Percentiles rank a stretch among this genome's conserved stretches.
Conservation (phyloP, 2,329 filamentous ascomycete species). For the Sporothrix luriei region DNA sequence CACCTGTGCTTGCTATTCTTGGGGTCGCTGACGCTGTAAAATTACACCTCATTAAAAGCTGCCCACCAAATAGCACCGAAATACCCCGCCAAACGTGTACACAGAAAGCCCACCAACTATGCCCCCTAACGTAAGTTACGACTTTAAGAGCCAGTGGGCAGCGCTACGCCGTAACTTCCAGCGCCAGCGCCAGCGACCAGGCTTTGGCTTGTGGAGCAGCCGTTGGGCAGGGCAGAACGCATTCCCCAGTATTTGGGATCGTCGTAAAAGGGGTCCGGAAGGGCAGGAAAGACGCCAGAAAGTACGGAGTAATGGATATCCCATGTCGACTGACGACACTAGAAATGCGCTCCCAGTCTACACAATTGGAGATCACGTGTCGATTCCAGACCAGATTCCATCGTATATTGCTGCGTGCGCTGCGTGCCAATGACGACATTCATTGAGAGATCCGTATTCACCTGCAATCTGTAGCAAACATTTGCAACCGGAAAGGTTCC, state of each 20-base stretch:
- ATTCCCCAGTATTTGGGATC: constrained; percentile 19
- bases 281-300: constrained; percentile 16
- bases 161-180: too few species aligned
- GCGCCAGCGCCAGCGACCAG: constrained; percentile 6
- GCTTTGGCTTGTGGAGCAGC: not conserved
- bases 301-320: not conserved
- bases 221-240: not conserved
- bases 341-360: too few species aligned
- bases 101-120: not conserved
- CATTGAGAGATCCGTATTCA: not conserved
- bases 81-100: constrained; percentile 15
- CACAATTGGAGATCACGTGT: constrained; percentile 1
- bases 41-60: constrained; percentile 27
- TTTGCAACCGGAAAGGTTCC: not conserved
- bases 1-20: not conserved
- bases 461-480: too few species aligned
- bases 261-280: constrained; percentile 8
- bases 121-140: not conserved
- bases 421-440: not conserved
- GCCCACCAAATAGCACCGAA: not conserved
- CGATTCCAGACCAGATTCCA: not conserved
- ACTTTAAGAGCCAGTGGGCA: too few species aligned
- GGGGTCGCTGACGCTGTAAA: not conserved
- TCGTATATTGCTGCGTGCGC: not conserved
- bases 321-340: not conserved